A percentile compares a stretch with the other conserved stretches of the same genome.
Conservation (phyloP, 441 rosid genomes). For the Cnidoscolus chayamansa region DNA sequence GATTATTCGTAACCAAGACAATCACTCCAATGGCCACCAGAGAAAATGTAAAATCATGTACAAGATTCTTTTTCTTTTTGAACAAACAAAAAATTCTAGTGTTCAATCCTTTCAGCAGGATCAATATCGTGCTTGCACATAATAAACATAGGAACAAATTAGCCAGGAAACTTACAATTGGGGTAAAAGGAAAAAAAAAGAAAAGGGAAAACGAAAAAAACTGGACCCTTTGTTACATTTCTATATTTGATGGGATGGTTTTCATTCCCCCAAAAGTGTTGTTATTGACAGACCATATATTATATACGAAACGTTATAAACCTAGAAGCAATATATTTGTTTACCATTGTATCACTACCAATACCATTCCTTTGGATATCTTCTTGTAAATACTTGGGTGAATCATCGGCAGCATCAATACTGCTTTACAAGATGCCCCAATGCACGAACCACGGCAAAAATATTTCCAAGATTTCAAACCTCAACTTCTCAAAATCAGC, state of each 20-base stretch:
- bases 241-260: conserved; percentile 32
- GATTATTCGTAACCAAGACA: neutral
- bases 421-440: conserved; percentile 59
- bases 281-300: conserved; percentile 35
- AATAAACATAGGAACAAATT: conserved; percentile 28
- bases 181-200: conserved; percentile 13
- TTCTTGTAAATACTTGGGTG: conserved; percentile 29
- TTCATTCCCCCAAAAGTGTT: conserved; percentile 24
- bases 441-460: conserved; percentile 36
- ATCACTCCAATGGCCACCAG: neutral
- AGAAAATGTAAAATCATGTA: neutral
- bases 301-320: conserved; percentile 32
- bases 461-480: conserved; percentile 34
- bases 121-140: conserved; percentile 34
- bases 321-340: conserved; percentile 20
- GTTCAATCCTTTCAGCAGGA: conserved; percentile 24
- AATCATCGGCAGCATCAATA: conserved; percentile 36
- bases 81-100: conserved; percentile 13
- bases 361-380: conserved; percentile 34
- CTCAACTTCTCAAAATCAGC: conserved; percentile 34
- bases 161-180: conserved; percentile 24
- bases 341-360: conserved; percentile 29
- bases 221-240: conserved; percentile 36
- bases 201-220: conserved; percentile 9
- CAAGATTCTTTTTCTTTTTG: neutral